Conservation (phyloP, 352 stramenopile genomes). For the Pythium guiyangense region DNA sequence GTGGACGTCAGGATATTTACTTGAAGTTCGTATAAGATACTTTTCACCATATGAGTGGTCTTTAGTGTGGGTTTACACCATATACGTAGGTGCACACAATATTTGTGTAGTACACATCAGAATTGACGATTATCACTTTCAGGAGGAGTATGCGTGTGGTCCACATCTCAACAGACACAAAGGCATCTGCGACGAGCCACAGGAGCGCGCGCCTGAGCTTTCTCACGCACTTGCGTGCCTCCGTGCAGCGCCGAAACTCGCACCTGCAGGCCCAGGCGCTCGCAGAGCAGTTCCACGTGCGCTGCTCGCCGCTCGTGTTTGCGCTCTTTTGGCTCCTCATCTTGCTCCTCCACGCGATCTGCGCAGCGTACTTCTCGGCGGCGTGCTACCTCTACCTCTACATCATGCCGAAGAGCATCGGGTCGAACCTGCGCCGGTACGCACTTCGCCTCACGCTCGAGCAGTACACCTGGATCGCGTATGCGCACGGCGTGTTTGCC, state of each 20-base stretch:
- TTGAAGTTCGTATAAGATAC: too few species aligned
- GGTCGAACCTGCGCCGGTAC: constrained; percentile 14
- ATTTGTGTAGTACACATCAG: too few species aligned
- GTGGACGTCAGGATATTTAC: too few species aligned
- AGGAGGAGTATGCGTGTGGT: too few species aligned
- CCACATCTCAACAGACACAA: background rate
- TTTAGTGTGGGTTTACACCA: too few species aligned
- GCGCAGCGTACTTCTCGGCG: constrained; percentile 11
- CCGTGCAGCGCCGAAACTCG: background rate
- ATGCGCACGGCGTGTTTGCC: too few species aligned
- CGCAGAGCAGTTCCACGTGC: constrained; percentile 12
- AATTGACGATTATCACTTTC: too few species aligned
- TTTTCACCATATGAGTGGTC: too few species aligned
- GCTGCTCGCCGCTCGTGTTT: constrained; percentile 5
- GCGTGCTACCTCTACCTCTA: constrained; percentile 15
- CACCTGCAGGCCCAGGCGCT: background rate
- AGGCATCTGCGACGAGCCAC: background rate
- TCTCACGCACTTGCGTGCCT: constrained; percentile 1
- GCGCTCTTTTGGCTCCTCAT: constrained; percentile 11
- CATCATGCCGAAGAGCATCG: constrained; percentile 15
- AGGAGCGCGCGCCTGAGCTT: background rate
- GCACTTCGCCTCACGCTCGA: constrained; percentile 7
- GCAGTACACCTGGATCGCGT: too few species aligned
- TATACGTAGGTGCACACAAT: too few species aligned
- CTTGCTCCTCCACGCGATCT: constrained; percentile 6